A percentile compares a stretch with the other conserved stretches of the same genome.
Evolutionary conservation across 257 asterid genomes (phyloP).

Genomic region (Cinchona pubescens): DNA sequence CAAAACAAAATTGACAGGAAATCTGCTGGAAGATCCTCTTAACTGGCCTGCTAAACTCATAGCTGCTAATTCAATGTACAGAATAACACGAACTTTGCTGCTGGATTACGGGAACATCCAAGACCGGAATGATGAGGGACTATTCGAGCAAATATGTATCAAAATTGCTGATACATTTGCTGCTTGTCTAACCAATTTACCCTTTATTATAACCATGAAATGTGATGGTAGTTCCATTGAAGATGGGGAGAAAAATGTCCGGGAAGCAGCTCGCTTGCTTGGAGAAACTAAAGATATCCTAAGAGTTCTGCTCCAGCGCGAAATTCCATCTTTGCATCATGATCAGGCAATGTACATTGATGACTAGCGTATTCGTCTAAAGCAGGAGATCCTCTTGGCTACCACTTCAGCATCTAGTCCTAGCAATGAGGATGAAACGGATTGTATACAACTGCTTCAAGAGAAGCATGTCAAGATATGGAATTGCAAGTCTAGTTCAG

Average conservation of each 20-base stretch:
- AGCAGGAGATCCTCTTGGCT: not conserved
- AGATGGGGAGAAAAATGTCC: no score
- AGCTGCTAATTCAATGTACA: no score
- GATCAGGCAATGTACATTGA: not conserved
- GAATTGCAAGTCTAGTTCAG: not conserved
- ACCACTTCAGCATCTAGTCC: no score
- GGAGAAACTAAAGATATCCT: not conserved
- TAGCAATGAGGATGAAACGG: no score
- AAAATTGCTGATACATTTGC: not conserved
- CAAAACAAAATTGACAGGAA: no score
- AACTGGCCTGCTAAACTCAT: no score
- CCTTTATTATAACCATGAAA: not conserved
- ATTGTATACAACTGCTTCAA: not conserved
- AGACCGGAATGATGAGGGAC: no score
- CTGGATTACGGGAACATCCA: no score
- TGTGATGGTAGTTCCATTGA: no score
- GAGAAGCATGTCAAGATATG: not conserved
- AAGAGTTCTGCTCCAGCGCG: not conserved
- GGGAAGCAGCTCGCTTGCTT: not conserved
- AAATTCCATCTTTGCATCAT: not conserved
- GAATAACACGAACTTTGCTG: no score
- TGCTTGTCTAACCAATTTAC: not conserved
- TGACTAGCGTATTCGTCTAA: not conserved
- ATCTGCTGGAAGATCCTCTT: no score
- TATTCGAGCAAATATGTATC: not conserved